Evolutionary conservation across 2,329 filamentous ascomycete species (phyloP).

Genomic region (Colletotrichum cordylinicola): DNA sequence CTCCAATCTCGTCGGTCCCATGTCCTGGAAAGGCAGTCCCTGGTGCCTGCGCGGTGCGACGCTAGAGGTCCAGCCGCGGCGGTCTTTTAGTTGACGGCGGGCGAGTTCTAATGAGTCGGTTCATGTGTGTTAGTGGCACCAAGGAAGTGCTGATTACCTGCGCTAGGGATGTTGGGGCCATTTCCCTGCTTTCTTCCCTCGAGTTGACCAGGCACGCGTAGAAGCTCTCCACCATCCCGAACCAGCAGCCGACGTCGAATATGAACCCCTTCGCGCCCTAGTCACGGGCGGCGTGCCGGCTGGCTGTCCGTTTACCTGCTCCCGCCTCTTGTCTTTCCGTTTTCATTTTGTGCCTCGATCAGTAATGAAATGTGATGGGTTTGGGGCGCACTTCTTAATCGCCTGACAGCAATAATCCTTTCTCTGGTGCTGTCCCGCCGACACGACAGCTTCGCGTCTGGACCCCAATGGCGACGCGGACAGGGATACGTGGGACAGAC

Average conservation of each 20-base stretch:
- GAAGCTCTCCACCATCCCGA: not conserved
- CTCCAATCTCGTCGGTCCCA: not conserved
- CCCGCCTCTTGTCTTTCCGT: not conserved
- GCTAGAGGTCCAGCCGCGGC: not conserved
- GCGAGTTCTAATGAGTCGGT: not conserved
- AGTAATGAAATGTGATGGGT: not conserved
- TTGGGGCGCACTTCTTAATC: not conserved
- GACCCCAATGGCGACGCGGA: not conserved
- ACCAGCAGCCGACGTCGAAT: constrained; percentile 1
- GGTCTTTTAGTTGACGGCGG: not conserved
- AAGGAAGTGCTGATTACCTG: not conserved
- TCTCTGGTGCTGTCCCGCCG: not conserved
- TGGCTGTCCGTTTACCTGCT: not conserved
- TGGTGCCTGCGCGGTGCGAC: not conserved
- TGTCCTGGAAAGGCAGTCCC: constrained; percentile 1
- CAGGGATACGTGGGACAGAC: not conserved
- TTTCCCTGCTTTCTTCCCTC: not conserved
- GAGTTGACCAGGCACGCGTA: not conserved
- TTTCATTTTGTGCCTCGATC: not conserved
- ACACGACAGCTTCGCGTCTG: not conserved
- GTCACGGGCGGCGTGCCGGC: not conserved
- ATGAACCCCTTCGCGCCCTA: not conserved
- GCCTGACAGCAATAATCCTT: not conserved
- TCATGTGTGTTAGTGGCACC: constrained; percentile 4
- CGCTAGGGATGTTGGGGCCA: not conserved